Evolutionary conservation across 495 filamentous ascomycete species (phyloP), one percentile per base, ranked within the genome.

Genomic region (Pyrenula massariospora): DNA sequence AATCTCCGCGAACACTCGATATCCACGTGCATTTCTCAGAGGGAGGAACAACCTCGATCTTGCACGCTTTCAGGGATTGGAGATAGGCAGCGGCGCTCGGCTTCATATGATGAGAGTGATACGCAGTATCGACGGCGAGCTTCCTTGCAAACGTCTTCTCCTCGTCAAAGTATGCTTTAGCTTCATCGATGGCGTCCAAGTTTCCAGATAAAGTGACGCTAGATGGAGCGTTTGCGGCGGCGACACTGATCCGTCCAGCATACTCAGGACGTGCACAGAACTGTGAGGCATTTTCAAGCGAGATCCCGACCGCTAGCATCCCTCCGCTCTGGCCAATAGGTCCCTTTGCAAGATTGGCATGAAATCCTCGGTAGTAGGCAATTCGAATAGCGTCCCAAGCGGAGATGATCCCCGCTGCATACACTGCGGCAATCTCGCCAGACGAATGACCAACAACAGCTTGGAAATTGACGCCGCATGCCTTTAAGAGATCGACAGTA

Each of bases 81-180:
- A 62, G 57, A 54, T 77, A 77, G 1, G 62, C 57, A 0, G 59
- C 55, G 0, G 64, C 61, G 54, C 12, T 60, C 12, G 25, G 25
- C 0, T 60, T 23, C 82, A 86, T 86, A 2, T 62, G 75, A 1
- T 68, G 73, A 0, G 76, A 78, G 55, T 81, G 77, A 57, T 80
- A 81, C 10, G 77, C 77, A 5, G 70, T 73, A 21, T 73, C 70
- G 47, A 79, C 74, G 20, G 66, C 64, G 1, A 81, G 71, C 55
- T 72, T 76, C 52, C 76, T 65, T 59, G 73, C 72, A 58, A 80
- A 78, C 49, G 74, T 57, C 5, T 62, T 63, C 49, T 73, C 70
- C 20, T 67, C 62, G 25, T 74, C 64, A 21, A 76, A 67, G 5
- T 59, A 70, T 69, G 52, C 78, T 73, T 70, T 57, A 5, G 72